Conservation (phyloP, 257 asterid genomes). For the Nicotiana otophora region DNA sequence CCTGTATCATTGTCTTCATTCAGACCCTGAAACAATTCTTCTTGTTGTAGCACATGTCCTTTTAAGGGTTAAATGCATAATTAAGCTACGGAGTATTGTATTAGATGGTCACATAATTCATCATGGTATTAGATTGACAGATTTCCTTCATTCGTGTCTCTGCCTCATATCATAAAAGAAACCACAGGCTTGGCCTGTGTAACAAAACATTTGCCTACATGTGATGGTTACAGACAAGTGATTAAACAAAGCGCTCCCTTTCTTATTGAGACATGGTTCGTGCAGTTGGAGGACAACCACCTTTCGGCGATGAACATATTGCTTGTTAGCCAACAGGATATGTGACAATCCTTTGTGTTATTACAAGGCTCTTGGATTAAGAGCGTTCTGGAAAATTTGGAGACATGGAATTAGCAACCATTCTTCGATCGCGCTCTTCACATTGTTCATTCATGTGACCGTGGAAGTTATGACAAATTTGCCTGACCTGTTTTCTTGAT, state of each 20-base stretch:
- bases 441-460: not conserved
- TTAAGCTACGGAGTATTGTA: not conserved
- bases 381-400: not conserved
- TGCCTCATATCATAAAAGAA: not conserved
- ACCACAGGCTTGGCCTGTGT: not conserved
- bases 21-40: not conserved
- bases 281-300: not conserved
- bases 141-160: not conserved
- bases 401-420: not conserved
- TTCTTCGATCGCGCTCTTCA: not conserved
- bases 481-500: not conserved
- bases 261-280: not conserved
- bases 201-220: not conserved
- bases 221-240: not conserved
- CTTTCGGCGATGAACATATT: not conserved
- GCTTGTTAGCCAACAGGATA: not conserved
- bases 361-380: not conserved
- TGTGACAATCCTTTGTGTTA: not conserved
- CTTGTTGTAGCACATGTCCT: not conserved
- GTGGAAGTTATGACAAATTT: not conserved
- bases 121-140: not conserved
- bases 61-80: not conserved
- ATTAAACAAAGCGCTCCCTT: not conserved
- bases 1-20: not conserved
- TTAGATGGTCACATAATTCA: not conserved